Percentiles rank a stretch among this genome's conserved stretches.
phyloP scores from a whole-genome alignment of 345 rosid genomes.

The Sisymbrium irio region DNA sequence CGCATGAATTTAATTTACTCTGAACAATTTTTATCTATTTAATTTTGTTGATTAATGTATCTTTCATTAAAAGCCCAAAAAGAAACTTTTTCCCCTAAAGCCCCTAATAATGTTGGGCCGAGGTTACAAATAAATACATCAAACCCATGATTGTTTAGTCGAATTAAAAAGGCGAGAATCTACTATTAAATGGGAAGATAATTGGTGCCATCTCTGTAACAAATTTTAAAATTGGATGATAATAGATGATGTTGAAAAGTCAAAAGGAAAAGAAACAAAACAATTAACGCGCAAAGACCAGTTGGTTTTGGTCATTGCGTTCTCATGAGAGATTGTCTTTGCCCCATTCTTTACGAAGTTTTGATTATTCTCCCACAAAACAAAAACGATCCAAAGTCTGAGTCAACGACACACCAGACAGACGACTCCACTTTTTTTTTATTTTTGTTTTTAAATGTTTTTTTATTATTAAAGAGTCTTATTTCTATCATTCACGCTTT shows the following conservation, averaged over 20 bases:
- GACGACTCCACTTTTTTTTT: constrained; percentile 5
- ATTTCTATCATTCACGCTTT: constrained; percentile 13
- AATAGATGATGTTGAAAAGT: constrained; percentile 16
- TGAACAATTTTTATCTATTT: too few relatives aligned
- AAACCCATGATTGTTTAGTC: not conserved
- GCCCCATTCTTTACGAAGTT: constrained; percentile 18
- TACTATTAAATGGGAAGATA: not conserved
- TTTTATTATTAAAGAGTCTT: not conserved
- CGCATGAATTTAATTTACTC: too few relatives aligned
- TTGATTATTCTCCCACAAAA: constrained; percentile 23
- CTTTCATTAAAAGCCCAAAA: not conserved
- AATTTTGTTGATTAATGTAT: too few relatives aligned
- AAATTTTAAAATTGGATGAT: not conserved
- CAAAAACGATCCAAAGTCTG: constrained; percentile 11
- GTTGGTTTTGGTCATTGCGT: constrained; percentile 10
- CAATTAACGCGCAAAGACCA: constrained; percentile 36
- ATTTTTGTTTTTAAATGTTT: not conserved
- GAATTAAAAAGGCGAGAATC: not conserved
- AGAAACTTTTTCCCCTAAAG: not conserved
- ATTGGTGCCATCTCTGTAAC: not conserved
- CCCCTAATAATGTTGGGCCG: not conserved
- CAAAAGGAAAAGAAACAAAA: not conserved
- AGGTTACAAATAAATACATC: not conserved
- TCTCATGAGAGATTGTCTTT: constrained; percentile 13
- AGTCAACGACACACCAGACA: constrained; percentile 29